Evolutionary conservation across 495 filamentous ascomycete genomes (phyloP), one percentile per base, ranked within the genome.

Genomic region (Penicillium steckii): DNA sequence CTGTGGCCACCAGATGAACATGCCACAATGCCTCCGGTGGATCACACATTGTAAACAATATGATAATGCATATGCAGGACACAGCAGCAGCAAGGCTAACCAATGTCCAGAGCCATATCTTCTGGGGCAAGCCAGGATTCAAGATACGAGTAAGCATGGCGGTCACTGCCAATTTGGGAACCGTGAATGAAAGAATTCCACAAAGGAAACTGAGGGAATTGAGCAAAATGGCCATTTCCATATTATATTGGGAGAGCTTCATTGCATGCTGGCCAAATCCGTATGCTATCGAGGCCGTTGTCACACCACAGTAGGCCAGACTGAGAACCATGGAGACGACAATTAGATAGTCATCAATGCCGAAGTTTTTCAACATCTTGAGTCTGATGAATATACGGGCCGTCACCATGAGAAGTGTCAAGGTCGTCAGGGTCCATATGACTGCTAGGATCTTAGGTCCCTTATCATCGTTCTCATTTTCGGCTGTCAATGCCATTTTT

Each of bases 261-360:
- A 4, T 12, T 10, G 59, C 50, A 46, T 63, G 62, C 45, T 57
- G 55, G 19, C 62, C 62, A 46, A 48, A 66, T 13, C 58, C 61
- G 13, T 44, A 35, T 5, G 8, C 37, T 4, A 67, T 53, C 17
- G 53, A 55, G 4, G 48, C 55, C 15, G 64, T 64, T 1, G 55
- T 57, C 25, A 57, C 18, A 21, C 44, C 57, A 25, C 58, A 61
- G 25, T 64, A 66, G 29, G 48, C 55, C 3, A 66, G 38, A 8
- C 57, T 43, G 25, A 64, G 47, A 54, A 78, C 76, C 59, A 77
- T 64, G 35, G 78, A 67, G 2, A 65, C 21, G 1, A 68, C 58
- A 61, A 81, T 78, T 30, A 78, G 67, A 40, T 72, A 77, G 56
- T 84, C 80, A 66, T 83, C 80, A 21, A 57, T 44, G 2, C 79